These are phyloP conservation scores for Exsudoporus floridanus DNA, from an alignment of 1,284 basidiomycete genomes.

Conservation along the genomic window DNA sequence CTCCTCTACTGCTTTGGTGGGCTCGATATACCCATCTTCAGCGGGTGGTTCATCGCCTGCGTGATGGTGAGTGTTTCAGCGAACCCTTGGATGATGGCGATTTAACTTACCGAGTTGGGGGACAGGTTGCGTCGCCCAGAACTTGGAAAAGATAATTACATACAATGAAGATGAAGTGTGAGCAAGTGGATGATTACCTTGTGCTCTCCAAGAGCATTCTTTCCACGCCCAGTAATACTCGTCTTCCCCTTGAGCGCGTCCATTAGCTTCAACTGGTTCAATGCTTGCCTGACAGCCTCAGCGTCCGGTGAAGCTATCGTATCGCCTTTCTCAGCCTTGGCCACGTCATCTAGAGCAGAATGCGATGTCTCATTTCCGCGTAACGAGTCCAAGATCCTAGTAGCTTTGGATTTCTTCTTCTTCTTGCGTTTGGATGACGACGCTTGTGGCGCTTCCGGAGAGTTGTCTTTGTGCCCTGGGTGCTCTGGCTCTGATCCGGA, in stretches of 20 bases:
- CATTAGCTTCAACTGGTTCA: conserved; percentile 72
- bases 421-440: conserved; percentile 67
- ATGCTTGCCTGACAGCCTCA: conserved; percentile 57
- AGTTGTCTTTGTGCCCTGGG: conserved; percentile 26
- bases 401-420: conserved; percentile 72
- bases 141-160: conserved; percentile 47
- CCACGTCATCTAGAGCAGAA: conserved; percentile 56
- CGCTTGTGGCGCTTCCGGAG: conserved; percentile 27
- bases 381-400: conserved; percentile 52
- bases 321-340: conserved; percentile 54
- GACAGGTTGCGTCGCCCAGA: conserved; percentile 96
- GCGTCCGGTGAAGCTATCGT: conserved; percentile 51
- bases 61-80: conserved; percentile 2
- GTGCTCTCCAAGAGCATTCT: conserved; percentile 81
- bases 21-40: conserved; percentile 89
- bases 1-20: conserved; percentile 72
- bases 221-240: conserved; percentile 66
- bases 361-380: conserved; percentile 57
- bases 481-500: conserved; percentile 39
- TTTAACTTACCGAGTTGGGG: conserved; percentile 67
- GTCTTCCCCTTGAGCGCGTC: conserved; percentile 72
- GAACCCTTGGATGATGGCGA: conserved; percentile 1
- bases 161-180: conserved; percentile 2
- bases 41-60: conserved; percentile 64
- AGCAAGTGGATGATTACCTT: conserved; percentile 55